Evolutionary conservation across 2,329 filamentous ascomycete genomes (phyloP).

Genomic region (Fusarium virguliforme): DNA sequence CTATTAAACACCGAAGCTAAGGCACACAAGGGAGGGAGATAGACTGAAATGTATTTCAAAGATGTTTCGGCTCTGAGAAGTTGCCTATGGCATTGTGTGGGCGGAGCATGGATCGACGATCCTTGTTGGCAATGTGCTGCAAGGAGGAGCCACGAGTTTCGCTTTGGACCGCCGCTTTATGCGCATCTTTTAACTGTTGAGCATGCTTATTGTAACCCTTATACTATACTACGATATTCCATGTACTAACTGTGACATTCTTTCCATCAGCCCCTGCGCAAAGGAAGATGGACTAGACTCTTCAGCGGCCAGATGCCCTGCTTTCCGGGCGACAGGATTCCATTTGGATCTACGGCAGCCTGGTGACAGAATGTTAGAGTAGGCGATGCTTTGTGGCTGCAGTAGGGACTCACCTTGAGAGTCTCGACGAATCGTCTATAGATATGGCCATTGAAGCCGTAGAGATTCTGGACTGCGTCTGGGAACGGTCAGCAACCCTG

Average conservation of each 20-base stretch:
- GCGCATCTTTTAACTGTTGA: neutral
- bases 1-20: neutral
- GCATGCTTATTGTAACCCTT: neutral
- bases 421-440: constrained; percentile 15
- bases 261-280: neutral
- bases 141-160: neutral
- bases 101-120: neutral
- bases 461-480: constrained; percentile 4
- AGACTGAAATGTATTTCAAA: neutral
- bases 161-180: neutral
- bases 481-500: neutral
- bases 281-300: constrained; percentile 5
- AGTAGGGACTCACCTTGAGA: constrained; percentile 12
- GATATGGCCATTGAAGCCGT: constrained; percentile 9
- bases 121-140: neutral
- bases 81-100: neutral
- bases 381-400: neutral
- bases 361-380: neutral
- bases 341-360: constrained; percentile 18
- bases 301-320: constrained; percentile 19
- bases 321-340: constrained; percentile 17
- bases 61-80: neutral
- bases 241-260: neutral
- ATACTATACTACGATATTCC: neutral
- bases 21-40: neutral